Base-by-base conservation (phyloP, 768 basidiomycete species). In the Brasilioporus rufonigricans region DNA sequence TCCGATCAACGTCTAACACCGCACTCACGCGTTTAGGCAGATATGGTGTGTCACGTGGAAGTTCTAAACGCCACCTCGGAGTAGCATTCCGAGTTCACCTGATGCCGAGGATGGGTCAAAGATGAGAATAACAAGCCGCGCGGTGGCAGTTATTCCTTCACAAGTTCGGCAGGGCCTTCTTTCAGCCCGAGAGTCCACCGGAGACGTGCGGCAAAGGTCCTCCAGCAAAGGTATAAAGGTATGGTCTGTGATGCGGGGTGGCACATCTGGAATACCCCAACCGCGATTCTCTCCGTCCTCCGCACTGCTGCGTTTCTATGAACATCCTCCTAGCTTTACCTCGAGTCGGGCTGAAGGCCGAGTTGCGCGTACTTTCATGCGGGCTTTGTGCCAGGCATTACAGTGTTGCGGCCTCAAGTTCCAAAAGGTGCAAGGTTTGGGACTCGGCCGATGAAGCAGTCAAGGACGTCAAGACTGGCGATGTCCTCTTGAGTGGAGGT, bases 401-500 rank as follows among this genome's bases (percentile, higher is more conserved):
- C 45, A 55, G 56, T 13, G 39, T 56, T 9, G 24, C 33, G 4
- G n/a, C 54, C 23, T 9, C 57, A 36, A 52, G 35, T 19, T 64
- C 58, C 21, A 65, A 62, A 29, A 71, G 64, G 63, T 64, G 60
- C 55, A 90, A 94, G 71, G 77, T 95, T 18, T 94, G 86, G 84
- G 73, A 75, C 33, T 87, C 85, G 10, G 85, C 77, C 0, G 91
- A 93, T 44, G 89, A 90, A 49, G 93, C 91, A 2, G 80, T 95
- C 58, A 79, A 82, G 65, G 92, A 90, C 61, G 77, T 95, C 66
- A 86, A 89, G 74, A 85, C 86, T 2, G 91, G 91, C 6, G 83
- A 88, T 56, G 74, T 81, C 63, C 27, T 95, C 29, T 76, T 96
- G 27, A 87, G 87, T 61, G 91, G 86, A 76, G 92, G 92, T 91